phyloP scores from a whole-genome alignment of 2,329 filamentous ascomycete species.

The Trichoderma sp. region DNA sequence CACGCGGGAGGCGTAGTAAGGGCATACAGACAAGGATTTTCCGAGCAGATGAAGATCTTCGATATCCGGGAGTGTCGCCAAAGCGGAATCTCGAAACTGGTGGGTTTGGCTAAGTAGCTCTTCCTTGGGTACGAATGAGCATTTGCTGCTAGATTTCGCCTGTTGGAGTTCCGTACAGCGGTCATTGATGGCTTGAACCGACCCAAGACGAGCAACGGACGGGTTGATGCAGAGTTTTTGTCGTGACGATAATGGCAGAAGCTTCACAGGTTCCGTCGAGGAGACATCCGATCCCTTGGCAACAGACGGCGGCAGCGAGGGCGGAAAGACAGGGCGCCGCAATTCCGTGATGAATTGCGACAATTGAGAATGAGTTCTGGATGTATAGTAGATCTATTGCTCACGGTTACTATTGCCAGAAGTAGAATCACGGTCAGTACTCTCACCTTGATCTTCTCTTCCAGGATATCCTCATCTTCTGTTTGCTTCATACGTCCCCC shows the following conservation, averaged over 20 bases:
- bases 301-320: constrained; percentile 57
- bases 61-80: constrained; percentile 87
- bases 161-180: constrained; percentile 88
- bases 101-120: constrained; percentile 69
- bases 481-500: constrained; percentile 35
- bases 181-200: constrained; percentile 84
- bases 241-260: constrained; percentile 79
- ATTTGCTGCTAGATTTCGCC: constrained; percentile 57
- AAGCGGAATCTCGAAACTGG: constrained; percentile 78
- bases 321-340: constrained; percentile 71
- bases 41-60: constrained; percentile 83
- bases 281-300: constrained; percentile 27
- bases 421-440: not conserved
- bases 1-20: constrained; percentile 91
- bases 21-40: constrained; percentile 76
- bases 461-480: constrained; percentile 45
- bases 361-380: constrained; percentile 87
- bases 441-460: constrained; percentile 66
- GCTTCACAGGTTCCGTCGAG: constrained; percentile 57
- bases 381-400: constrained; percentile 77
- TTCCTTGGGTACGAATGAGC: constrained; percentile 73
- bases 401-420: constrained; percentile 30
- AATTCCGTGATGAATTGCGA: constrained; percentile 85
- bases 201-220: constrained; percentile 67
- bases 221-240: constrained; percentile 90